phyloP scores from a whole-genome alignment of 2,329 filamentous ascomycete genomes.

The Ascochyta fabae region DNA sequence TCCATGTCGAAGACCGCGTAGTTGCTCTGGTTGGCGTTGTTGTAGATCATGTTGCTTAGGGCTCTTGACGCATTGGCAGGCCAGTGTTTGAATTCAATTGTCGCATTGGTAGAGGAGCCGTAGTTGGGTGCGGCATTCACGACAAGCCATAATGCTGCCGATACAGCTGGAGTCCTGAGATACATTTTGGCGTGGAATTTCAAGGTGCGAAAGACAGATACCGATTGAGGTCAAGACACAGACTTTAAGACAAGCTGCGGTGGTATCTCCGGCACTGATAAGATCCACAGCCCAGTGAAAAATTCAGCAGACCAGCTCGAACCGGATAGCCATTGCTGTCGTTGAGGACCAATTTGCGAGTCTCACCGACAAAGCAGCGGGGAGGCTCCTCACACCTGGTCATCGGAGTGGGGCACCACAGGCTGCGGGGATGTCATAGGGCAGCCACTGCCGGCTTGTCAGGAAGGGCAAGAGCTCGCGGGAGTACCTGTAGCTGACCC shows the following conservation, averaged over 20 bases:
- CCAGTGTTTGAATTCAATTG: constrained; percentile 33
- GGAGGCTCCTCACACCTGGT: constrained; percentile 11
- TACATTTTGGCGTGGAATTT: constrained; percentile 1
- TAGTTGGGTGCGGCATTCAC: constrained; percentile 24
- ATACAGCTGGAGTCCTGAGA: constrained; percentile 15
- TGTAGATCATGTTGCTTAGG: constrained; percentile 37
- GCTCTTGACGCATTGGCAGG: constrained; percentile 34
- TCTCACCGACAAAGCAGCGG: constrained; percentile 23
- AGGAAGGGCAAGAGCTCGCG: constrained; percentile 13
- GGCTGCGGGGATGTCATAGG: constrained; percentile 6
- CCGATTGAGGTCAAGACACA: not conserved
- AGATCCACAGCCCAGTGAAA: constrained; percentile 3
- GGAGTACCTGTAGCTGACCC: constrained; percentile 4
- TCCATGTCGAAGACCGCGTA: constrained; percentile 44
- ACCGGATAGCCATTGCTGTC: constrained; percentile 6
- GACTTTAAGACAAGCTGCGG: not conserved
- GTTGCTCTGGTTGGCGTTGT: constrained; percentile 41
- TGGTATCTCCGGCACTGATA: not conserved
- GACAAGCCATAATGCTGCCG: constrained; percentile 31
- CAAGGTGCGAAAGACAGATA: not conserved
- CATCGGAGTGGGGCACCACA: constrained; percentile 9
- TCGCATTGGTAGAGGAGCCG: constrained; percentile 18
- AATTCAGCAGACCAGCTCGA: constrained; percentile 5
- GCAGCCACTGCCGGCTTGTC: not conserved
- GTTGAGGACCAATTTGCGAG: constrained; percentile 14